Evolutionary conservation across 2,329 filamentous ascomycete genomes (phyloP), one percentile per base, ranked within the genome.

Genomic region (Epichloe uncinata): DNA sequence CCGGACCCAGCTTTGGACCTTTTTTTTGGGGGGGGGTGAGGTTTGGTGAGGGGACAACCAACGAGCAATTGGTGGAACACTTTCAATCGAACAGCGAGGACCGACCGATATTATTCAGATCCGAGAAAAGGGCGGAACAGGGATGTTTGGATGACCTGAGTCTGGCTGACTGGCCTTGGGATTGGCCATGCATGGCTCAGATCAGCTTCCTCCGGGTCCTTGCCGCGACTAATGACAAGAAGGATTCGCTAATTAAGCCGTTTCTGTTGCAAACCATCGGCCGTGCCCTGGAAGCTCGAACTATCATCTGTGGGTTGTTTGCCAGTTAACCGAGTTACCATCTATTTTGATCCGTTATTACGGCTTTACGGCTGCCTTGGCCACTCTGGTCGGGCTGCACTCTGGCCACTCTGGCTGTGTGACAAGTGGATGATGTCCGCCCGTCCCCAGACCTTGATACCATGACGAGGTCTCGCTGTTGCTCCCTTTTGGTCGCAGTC

Each of bases 41-140:
- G n/a, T n/a, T n/a, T n/a, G n/a, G n/a, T n/a, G n/a, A n/a, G n/a
- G 22, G 22, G 34, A 50, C 43, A 47, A 49, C 47, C 37, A 50
- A 46, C 47, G 36, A 43, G 47, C 50, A 40, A 42, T 42, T 35
- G 41, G 50, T 49, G 46, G 30, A 51, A 16, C 45, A 37, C 26
- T 18, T 18, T 20, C 44, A 37, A 38, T 42, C 16, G 5, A 26
- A 42, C 37, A 36, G 48, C 36, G 42, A 45, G 35, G 20, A 26
- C 48, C 48, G 26, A 26, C 48, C 48, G 26, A 26, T n/a, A n/a
- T n/a, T 8, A 26, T 3, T 5, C 44, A 33, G 33, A 13, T 16
- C 4, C 13, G 41, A 49, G 26, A 42, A 5, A 51, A 52, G 50
- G 50, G 50, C 42, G 50, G 42, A 49, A n/a, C 50, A 51, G 45